Evolutionary conservation across 2,329 filamentous ascomycete species (phyloP).

Genomic region (Pseudogymnoascus sp.): DNA sequence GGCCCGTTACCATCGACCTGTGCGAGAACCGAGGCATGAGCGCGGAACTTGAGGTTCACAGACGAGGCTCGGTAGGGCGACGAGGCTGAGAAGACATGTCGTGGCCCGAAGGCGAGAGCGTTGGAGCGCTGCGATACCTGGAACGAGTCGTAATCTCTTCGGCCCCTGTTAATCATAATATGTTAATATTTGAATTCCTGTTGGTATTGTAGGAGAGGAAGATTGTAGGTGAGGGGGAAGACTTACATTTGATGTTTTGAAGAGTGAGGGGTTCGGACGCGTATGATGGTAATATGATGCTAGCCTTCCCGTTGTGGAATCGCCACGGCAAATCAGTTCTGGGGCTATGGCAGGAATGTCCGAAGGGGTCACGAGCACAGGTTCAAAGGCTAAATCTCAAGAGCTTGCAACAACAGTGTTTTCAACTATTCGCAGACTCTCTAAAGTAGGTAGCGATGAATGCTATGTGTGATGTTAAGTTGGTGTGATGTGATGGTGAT

Average conservation of each 20-base stretch:
- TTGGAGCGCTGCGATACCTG: conserved; percentile 17
- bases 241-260: background rate
- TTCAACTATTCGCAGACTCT: background rate
- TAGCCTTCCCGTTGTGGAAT: conserved; percentile 5
- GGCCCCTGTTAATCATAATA: conserved; percentile 2
- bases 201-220: background rate
- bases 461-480: background rate
- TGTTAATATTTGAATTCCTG: background rate
- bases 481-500: background rate
- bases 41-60: conserved; percentile 5
- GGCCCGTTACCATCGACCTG: conserved; percentile 16
- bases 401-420: background rate
- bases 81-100: conserved; percentile 14
- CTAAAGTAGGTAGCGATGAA: background rate
- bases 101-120: conserved; percentile 17
- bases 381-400: background rate
- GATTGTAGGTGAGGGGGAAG: background rate
- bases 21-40: conserved; percentile 11
- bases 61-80: conserved; percentile 9
- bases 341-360: background rate
- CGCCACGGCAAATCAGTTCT: background rate
- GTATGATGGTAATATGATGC: background rate
- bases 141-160: conserved; percentile 15
- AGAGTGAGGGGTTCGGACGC: background rate
- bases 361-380: background rate